These are phyloP conservation scores for Trichothecium sympodiale DNA, from an alignment of 2,329 filamentous ascomycete genomes.

Conservation along the genomic window DNA sequence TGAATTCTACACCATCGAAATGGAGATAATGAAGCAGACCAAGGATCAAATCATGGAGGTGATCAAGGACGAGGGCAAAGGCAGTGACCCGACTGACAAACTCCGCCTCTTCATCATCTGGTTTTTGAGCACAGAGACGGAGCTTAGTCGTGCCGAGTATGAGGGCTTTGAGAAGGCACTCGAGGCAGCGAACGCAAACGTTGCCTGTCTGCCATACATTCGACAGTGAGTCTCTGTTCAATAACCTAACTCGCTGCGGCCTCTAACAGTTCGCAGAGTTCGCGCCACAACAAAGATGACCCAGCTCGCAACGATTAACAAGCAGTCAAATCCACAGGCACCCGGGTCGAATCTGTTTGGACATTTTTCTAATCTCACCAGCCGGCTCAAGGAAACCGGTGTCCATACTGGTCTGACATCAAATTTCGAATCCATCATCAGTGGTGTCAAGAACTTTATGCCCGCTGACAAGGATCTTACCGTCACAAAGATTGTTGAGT, in stretches of 20 bases:
- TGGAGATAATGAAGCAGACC: slow-evolving; percentile 82
- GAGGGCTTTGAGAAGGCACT: slow-evolving; percentile 79
- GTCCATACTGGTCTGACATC: slow-evolving; percentile 58
- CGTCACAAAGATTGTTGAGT: slow-evolving; percentile 95
- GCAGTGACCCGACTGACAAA: slow-evolving; percentile 77
- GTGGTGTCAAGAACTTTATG: slow-evolving; percentile 96
- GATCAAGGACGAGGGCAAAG: slow-evolving; percentile 71
- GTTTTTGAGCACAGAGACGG: slow-evolving; percentile 88
- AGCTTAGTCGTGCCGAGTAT: slow-evolving; percentile 73
- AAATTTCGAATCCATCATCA: slow-evolving; percentile 90
- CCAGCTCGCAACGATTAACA: slow-evolving; percentile 86
- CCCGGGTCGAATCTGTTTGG: slow-evolving; percentile 73
- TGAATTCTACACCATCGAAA: slow-evolving; percentile 91
- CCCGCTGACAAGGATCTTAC: slow-evolving; percentile 92
- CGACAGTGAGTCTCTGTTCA: slow-evolving; percentile 51
- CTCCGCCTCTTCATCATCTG: slow-evolving; percentile 92
- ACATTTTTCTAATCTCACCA: slow-evolving; percentile 85
- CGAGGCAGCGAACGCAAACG: slow-evolving; percentile 62
- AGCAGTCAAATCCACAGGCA: slow-evolving; percentile 52
- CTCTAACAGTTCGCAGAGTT: slow-evolving; percentile 39
- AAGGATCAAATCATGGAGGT: slow-evolving; percentile 83
- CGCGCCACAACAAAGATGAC: slow-evolving; percentile 96
- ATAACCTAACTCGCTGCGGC: background rate
- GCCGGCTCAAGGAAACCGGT: slow-evolving; percentile 82
- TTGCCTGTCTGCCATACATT: slow-evolving; percentile 71